A percentile compares a stretch with the other conserved stretches of the same genome.
phyloP scores from a whole-genome alignment of 305 asterid genomes.

The Solanum hybrid region DNA sequence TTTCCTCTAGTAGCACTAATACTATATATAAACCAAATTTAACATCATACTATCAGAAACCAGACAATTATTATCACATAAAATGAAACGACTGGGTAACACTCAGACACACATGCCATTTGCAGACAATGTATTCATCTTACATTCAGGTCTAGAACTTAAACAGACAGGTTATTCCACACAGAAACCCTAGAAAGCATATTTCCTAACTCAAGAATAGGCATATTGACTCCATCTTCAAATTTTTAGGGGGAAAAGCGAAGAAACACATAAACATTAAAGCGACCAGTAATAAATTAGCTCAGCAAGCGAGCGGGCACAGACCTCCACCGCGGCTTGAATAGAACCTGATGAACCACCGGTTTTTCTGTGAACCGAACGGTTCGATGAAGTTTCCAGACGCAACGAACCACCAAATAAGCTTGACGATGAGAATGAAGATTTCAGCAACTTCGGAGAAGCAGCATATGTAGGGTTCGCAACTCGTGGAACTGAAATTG shows the following conservation, averaged over 20 bases:
- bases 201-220: not conserved
- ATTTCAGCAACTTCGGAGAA: not conserved
- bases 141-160: not conserved
- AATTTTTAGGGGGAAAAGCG: too few species aligned
- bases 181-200: not conserved
- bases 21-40: not conserved
- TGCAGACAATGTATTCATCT: not conserved
- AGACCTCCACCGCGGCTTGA: conserved; percentile 30
- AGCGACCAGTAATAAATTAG: not conserved
- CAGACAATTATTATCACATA: not conserved
- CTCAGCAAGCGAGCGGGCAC: not conserved
- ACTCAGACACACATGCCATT: not conserved
- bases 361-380: conserved; percentile 17
- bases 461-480: conserved; percentile 8
- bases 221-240: not conserved
- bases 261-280: not conserved
- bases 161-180: not conserved
- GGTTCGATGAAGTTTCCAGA: conserved; percentile 9
- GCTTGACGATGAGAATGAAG: conserved; percentile 34
- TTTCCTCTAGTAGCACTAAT: not conserved
- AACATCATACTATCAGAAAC: not conserved
- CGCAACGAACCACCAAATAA: conserved; percentile 41
- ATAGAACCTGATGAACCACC: conserved; percentile 24
- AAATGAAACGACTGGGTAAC: not conserved
- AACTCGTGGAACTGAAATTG: conserved; percentile 42